Conservation (phyloP, 805 yeast genomes). For the Yamadazyma tumulicola region DNA sequence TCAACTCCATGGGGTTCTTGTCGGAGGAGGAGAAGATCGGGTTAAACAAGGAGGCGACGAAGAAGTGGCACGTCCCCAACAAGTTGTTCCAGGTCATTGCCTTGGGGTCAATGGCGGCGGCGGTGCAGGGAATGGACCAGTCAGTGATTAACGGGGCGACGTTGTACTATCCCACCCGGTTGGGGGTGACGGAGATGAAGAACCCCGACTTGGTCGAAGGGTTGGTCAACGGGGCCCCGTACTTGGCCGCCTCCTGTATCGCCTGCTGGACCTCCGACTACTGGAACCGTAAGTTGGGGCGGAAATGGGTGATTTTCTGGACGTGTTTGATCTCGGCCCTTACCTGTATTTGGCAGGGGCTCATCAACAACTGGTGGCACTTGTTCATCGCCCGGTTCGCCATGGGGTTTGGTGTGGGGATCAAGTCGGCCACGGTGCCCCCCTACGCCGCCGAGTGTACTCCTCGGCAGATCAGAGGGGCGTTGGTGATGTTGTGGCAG, state of each 20-base stretch:
- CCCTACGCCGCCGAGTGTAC: constrained; percentile 62
- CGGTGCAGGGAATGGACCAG: constrained; percentile 76
- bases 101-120: constrained; percentile 64
- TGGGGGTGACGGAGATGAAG: constrained; percentile 44
- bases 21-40: constrained; percentile 43
- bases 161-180: constrained; percentile 52
- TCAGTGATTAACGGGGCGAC: constrained; percentile 69
- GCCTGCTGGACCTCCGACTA: constrained; percentile 61
- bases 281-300: constrained; percentile 51
- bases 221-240: constrained; percentile 62
- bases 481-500: constrained; percentile 70
- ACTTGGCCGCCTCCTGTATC: constrained; percentile 53
- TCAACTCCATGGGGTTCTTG: constrained; percentile 52
- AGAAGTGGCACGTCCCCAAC: constrained; percentile 43
- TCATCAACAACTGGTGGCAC: constrained; percentile 58
- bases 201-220: constrained; percentile 60
- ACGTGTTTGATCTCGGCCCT: constrained; percentile 56
- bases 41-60: constrained; percentile 44
- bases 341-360: constrained; percentile 69
- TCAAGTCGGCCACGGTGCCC: constrained; percentile 66
- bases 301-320: constrained; percentile 59
- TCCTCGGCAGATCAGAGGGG: constrained; percentile 58
- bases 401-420: constrained; percentile 65
- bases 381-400: constrained; percentile 56
- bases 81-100: constrained; percentile 53